Evolutionary conservation across 2,329 filamentous ascomycete genomes (phyloP).

Genomic region (Tolypocladium cylindrosporum): DNA sequence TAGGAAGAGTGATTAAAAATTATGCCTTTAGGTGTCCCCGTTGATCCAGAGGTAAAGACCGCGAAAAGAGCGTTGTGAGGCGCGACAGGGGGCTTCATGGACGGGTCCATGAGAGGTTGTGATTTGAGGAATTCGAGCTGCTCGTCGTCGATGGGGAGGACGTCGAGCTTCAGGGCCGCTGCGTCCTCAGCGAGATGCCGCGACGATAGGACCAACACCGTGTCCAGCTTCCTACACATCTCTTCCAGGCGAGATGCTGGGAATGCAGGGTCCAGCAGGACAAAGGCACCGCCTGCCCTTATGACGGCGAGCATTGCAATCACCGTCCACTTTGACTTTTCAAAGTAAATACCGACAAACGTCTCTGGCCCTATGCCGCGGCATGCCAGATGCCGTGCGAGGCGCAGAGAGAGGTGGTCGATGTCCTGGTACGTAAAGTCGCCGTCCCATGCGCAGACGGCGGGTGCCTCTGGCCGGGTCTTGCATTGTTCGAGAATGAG

Average conservation of each 20-base stretch:
- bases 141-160: not conserved
- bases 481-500: constrained; percentile 14
- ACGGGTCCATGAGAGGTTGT: not conserved
- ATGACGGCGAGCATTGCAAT: constrained; percentile 20
- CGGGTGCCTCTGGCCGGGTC: constrained; percentile 12
- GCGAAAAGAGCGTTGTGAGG: not conserved
- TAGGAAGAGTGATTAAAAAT: constrained; percentile 7
- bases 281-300: constrained; percentile 23
- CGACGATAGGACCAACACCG: not conserved
- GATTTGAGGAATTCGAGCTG: not conserved
- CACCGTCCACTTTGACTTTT: constrained; percentile 20
- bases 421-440: constrained; percentile 18
- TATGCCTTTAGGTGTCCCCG: not conserved
- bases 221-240: constrained; percentile 2
- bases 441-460: constrained; percentile 21
- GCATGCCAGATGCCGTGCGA: constrained; percentile 10
- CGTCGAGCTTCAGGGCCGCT: not conserved
- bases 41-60: not conserved
- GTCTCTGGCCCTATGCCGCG: constrained; percentile 14
- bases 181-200: not conserved
- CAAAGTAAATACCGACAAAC: constrained; percentile 19
- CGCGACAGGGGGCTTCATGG: not conserved
- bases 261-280: constrained; percentile 14
- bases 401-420: constrained; percentile 10
- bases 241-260: not conserved